A percentile compares a stretch with the other conserved stretches of the same genome.
Evolutionary conservation across 192 early-diverging fungal species (phyloP).

Genomic region (Backusella australiensis): DNA sequence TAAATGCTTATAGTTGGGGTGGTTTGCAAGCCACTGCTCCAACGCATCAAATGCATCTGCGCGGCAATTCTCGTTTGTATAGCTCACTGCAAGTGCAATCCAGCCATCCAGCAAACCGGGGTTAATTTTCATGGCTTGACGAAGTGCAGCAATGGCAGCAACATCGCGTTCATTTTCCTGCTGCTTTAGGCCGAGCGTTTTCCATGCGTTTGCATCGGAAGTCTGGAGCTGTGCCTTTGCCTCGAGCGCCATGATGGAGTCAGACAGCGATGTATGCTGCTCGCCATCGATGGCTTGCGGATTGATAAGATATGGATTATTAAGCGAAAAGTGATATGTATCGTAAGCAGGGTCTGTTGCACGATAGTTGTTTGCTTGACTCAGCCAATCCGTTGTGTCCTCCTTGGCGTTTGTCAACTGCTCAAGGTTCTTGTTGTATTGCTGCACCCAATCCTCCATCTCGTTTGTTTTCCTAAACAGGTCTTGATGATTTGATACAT

Average conservation of each 20-base stretch:
- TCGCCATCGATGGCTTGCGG: conserved; percentile 45
- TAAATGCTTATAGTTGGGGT: conserved; percentile 64
- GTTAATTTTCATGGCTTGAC: conserved; percentile 70
- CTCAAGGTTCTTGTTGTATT: conserved; percentile 68
- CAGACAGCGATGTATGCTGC: conserved; percentile 68
- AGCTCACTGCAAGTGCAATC: conserved; percentile 85
- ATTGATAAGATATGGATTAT: conserved; percentile 70
- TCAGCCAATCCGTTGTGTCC: conserved; percentile 66
- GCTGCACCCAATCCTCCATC: conserved; percentile 65
- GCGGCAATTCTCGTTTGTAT: conserved; percentile 86
- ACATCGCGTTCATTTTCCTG: conserved; percentile 96
- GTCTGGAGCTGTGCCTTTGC: conserved; percentile 79
- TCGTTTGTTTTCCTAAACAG: conserved; percentile 52
- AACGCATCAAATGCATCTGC: conserved; percentile 87
- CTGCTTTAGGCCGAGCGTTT: conserved; percentile 79
- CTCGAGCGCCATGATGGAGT: conserved; percentile 86
- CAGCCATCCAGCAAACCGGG: conserved; percentile 76
- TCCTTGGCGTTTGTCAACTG: conserved; percentile 60
- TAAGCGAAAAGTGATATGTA: conserved; percentile 71
- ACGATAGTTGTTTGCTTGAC: conserved; percentile 37
- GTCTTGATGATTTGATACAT: conserved; percentile 28
- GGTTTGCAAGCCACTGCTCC: conserved; percentile 80
- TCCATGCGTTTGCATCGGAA: conserved; percentile 79
- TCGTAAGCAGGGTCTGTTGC: conserved; percentile 55
- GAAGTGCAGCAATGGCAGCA: conserved; percentile 86